These are phyloP conservation scores for Colletotrichum sansevieriae DNA, from an alignment of 2,329 filamentous ascomycete species.

Conservation along the genomic window DNA sequence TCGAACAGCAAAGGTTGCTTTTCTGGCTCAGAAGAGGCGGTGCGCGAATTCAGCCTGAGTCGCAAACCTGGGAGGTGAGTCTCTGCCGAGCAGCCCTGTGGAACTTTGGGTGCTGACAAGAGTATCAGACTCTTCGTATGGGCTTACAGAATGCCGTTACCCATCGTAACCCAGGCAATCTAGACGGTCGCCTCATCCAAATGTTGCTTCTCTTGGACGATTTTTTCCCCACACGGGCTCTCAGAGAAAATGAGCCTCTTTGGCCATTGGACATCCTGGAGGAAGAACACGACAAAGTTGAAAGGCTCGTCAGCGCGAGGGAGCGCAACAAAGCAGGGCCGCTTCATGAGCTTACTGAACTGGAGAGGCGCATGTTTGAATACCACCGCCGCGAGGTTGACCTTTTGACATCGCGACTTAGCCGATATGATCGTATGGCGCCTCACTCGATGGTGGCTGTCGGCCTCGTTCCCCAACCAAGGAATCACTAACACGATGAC, in stretches of 20 bases:
- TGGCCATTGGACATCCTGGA: slow-evolving; percentile 35
- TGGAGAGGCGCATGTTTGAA: slow-evolving; percentile 28
- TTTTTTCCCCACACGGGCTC: slow-evolving; percentile 14
- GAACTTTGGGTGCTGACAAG: not conserved
- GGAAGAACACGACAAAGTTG: slow-evolving; percentile 34
- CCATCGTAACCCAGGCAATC: slow-evolving; percentile 27
- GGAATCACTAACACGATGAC: not conserved
- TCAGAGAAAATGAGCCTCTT: slow-evolving; percentile 12
- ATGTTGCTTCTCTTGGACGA: slow-evolving; percentile 36
- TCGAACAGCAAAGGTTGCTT: slow-evolving; percentile 54
- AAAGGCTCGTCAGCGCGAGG: slow-evolving; percentile 14
- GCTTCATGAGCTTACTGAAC: slow-evolving; percentile 25
- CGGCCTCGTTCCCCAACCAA: slow-evolving; percentile 19
- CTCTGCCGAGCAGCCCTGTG: not conserved
- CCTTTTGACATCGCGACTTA: slow-evolving; percentile 27
- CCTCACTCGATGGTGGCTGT: slow-evolving; percentile 21
- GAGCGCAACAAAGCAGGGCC: slow-evolving; percentile 22
- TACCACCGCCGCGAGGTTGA: slow-evolving; percentile 32
- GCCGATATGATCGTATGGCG: slow-evolving; percentile 14
- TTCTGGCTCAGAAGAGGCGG: slow-evolving; percentile 62
- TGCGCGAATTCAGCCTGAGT: slow-evolving; percentile 47
- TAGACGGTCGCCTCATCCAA: slow-evolving; percentile 33
- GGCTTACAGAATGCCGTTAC: slow-evolving; percentile 36
- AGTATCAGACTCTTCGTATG: slow-evolving; percentile 23
- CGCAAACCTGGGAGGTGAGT: slow-evolving; percentile 56